Conservation (phyloP, 306 rosid genomes). For the Corylus americana region DNA sequence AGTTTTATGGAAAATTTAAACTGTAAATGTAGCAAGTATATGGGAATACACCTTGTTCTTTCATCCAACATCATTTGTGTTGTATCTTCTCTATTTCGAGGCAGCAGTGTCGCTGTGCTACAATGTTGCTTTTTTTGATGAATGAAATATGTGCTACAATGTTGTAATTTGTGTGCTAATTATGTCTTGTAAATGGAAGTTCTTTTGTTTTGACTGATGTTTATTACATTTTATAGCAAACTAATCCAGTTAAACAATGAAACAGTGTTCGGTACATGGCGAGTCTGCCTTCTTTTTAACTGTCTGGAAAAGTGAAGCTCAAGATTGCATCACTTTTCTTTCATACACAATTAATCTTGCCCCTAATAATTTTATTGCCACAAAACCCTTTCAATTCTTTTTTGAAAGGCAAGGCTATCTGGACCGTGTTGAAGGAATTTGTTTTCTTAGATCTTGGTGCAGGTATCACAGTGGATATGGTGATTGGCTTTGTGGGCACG, state of each 20-base stretch:
- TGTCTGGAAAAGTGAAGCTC: background rate
- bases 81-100: background rate
- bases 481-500: background rate
- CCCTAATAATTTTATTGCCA: background rate
- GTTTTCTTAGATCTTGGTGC: background rate
- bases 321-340: background rate
- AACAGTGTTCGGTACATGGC: background rate
- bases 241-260: background rate
- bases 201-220: background rate
- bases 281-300: background rate
- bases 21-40: background rate
- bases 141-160: background rate
- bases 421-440: background rate
- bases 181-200: background rate
- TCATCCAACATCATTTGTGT: background rate
- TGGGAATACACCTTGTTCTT: background rate
- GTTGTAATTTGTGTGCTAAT: slow-evolving; percentile 1
- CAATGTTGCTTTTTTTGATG: background rate
- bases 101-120: background rate
- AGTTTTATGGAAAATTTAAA: background rate
- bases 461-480: background rate
- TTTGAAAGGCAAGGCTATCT: background rate
- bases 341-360: background rate
- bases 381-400: background rate
- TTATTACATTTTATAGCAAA: background rate